Base-by-base conservation (phyloP, 495 filamentous ascomycete genomes). In the Penicillium angulare region DNA sequence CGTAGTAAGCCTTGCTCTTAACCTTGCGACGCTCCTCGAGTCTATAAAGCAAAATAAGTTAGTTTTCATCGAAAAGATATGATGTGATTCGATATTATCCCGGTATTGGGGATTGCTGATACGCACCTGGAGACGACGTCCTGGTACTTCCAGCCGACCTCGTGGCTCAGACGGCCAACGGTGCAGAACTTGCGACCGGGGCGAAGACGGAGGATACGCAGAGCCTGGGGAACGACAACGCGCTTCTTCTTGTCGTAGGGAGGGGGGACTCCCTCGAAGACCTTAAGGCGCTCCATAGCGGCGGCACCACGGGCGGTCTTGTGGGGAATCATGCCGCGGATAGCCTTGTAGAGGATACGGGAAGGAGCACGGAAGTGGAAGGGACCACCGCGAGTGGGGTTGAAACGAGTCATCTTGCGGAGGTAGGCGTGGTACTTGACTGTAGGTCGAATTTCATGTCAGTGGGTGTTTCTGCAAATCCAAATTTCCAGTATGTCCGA, bases 401-500 rank as follows among this genome's bases (percentile, higher is more conserved):
- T 98, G 88, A 87, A 98, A 75, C 93, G 89, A 72, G 95, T 98
- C 78, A 92, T 91, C 86, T 97, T 98, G 83, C 92, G 90, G 69
- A 98, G 88, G 83, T 97, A 97, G 78, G 92, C 88, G 68, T 93
- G 88, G 85, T 97, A 98, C 89, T 98, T 98, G 76, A 98, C 93
- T 98, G 71, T 79, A 78, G 41, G 40, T 50, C 60, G 56, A 51
- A 56, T 53, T 47, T 45, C 59, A 53, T 42, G 61, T 78, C 61
- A 79, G 73, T 55, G 46, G n/a, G n/a, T n/a, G n/a, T n/a, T 57
- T 55, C 41, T 49, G 50, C 42, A 32, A 26, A 10, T 47, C 41
- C 27, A 29, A n/a, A n/a, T n/a, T n/a, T n/a, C n/a, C n/a, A n/a
- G n/a, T n/a, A n/a, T n/a, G n/a, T n/a, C n/a, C n/a, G n/a, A n/a